Evolutionary conservation across 108 stramenopile species (phyloP), one percentile per base, ranked within the genome.

Genomic region (Poteriospumella lacustris): DNA sequence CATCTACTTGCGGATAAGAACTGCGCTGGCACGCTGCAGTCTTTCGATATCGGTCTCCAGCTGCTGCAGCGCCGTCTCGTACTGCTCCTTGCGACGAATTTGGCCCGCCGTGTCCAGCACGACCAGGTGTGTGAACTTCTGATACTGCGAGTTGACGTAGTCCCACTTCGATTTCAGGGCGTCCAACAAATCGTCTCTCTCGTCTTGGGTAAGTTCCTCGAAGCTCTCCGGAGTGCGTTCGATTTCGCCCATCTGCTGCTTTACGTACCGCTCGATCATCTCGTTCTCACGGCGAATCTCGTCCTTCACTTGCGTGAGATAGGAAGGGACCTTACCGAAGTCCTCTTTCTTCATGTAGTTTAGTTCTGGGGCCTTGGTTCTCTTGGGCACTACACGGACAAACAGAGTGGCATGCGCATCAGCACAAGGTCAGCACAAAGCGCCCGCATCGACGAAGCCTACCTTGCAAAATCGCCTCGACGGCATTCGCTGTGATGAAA

Each of bases 291-390:
- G 58, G 5, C 70, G 59, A 33, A 93, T 85, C 58, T 90, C 88
- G 36, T 76, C 85, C 80, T 91, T 89, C 12, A 92, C 87, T 31
- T 85, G 84, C 24, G 58, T 44, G 42, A 93, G 83, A 75, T 92
- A 93, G 9, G 85, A 77, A 9, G 92, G 92, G 2, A 92, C 88
- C 78, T 89, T 92, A 67, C 91, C 92, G 44, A 88, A 93, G 41
- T 91, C 91, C 47, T 90, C 91, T 68, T 90, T 89, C 15, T 59
- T 44, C 39, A 80, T 78, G 81, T 89, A 91, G 75, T 88, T 81
- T 2, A 82, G 40, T 44, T 86, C 79, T 0, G 75, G 78, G 1
- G 60, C 70, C 42, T 78, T 75, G 15, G 40, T 67, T 58, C 84
- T 82, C 84, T 83, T 81, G 12, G 88, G 86, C 34, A 76, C 70